Conservation (phyloP, 202 grass and related monocot species). For the Panicum virgatum region DNA sequence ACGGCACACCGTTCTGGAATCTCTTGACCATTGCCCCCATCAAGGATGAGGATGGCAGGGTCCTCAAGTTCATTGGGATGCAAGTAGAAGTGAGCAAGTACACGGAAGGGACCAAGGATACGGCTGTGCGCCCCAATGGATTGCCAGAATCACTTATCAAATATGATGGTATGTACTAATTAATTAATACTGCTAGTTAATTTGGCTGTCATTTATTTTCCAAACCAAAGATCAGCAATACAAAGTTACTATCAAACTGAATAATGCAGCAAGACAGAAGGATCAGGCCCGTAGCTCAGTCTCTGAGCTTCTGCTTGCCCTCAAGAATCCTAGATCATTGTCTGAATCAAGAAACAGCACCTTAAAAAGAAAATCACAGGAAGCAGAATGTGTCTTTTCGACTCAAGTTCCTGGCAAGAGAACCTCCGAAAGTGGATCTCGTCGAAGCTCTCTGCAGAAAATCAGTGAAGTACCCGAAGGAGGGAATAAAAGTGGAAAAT, state of each 20-base stretch:
- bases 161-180: slow-evolving; percentile 87
- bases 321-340: slow-evolving; percentile 60
- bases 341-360: slow-evolving; percentile 64
- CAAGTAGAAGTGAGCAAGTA: slow-evolving; percentile 99
- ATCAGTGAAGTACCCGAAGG: slow-evolving; percentile 73
- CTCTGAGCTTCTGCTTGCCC: slow-evolving; percentile 81
- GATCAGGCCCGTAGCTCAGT: slow-evolving; percentile 81
- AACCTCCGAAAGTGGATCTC: slow-evolving; percentile 67
- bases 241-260: not conserved
- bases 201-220: not conserved
- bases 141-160: slow-evolving; percentile 87
- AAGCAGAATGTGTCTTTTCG: slow-evolving; percentile 5
- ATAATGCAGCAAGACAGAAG: slow-evolving; percentile 81
- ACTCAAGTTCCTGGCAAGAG: slow-evolving; percentile 46
- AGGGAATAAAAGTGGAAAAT: slow-evolving; percentile 65
- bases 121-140: slow-evolving; percentile 72
- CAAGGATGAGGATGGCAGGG: slow-evolving; percentile 81
- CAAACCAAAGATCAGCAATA: not conserved
- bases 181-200: no score
- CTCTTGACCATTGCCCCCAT: slow-evolving; percentile 88
- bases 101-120: slow-evolving; percentile 78
- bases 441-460: slow-evolving; percentile 77
- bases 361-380: slow-evolving; percentile 71
- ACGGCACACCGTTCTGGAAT: slow-evolving; percentile 93
- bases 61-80: slow-evolving; percentile 97